Evolutionary conservation across 495 filamentous ascomycete genomes (phyloP), one percentile per base, ranked within the genome.

Genomic region (Penicilliopsis zonata): DNA sequence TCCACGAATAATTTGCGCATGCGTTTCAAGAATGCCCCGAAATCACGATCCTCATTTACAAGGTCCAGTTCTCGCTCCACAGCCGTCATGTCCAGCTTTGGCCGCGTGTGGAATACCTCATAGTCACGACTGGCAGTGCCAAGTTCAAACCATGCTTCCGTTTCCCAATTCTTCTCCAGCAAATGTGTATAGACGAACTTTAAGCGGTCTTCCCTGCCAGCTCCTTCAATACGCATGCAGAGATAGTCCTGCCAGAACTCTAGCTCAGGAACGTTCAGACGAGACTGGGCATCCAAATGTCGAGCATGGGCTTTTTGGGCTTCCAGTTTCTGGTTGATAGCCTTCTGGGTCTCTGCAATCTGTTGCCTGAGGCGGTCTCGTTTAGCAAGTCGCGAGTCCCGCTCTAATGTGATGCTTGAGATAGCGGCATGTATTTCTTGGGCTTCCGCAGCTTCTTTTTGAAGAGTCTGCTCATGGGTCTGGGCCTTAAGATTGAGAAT

Each of bases 171-270:
- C 40, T 75, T 70, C 58, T 94, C 88, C 6, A 60, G 35, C 18
- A 94, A 56, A 53, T 93, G 81, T n/a, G 72, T 85, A 50, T 80
- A 98, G 3, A 86, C 72, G 61, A 98, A 93, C 55, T 87, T 92
- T 39, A 98, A 63, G 22, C 82, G 67, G 56, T 95, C 87, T 33
- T 80, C 76, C 31, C 69, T 66, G 0, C 88, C 88, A 0, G 81
- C 81, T 3, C 90, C 90, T 52, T 96, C 87, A 49, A 98, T 88
- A 31, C 80, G 65, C 60, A 96, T 45, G 36, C 88, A 81, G 38
- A 98, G 62, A 51, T 85, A 85, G 35, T 82, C 78, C 47, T 92
- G 78, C 92, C 92, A 98, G 54, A 98, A 96, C 23, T 85, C 79
- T 23, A 96, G 66, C 53, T 98, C 90, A 2, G 90, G 90, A 26